These are phyloP conservation scores for Metschnikowia shivogae DNA, from an alignment of 805 yeast genomes.

Conservation along the genomic window DNA sequence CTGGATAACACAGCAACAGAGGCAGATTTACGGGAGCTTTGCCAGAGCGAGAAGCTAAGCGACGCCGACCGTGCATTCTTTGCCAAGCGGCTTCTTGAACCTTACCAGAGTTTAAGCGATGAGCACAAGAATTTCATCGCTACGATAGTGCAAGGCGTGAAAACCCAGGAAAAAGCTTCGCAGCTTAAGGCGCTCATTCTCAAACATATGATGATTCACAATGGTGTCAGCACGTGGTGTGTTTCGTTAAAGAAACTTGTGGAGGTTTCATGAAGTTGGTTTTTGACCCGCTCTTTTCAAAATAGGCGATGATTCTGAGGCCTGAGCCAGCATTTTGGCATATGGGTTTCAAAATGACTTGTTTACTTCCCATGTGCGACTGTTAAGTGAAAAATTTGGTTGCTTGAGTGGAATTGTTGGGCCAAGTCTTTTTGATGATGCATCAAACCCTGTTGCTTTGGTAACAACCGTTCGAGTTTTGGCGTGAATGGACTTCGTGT, in stretches of 20 bases:
- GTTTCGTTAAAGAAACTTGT: conserved; percentile 56
- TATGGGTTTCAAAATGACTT: too few relatives aligned
- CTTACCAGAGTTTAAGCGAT: conserved; percentile 7
- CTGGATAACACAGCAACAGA: background rate
- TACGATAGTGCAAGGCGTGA: conserved; percentile 9
- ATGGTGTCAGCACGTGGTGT: conserved; percentile 62
- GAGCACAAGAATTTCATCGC: conserved; percentile 13
- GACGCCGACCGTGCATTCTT: conserved; percentile 10
- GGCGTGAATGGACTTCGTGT: too few relatives aligned
- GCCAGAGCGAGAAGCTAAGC: conserved; percentile 1
- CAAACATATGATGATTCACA: conserved; percentile 55
- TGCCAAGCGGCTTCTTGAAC: conserved; percentile 10
- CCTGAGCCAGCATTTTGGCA: too few relatives aligned
- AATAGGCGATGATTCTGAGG: too few relatives aligned
- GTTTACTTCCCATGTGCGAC: too few relatives aligned
- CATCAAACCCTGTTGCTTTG: too few relatives aligned
- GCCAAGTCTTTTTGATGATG: too few relatives aligned
- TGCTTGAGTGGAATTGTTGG: too few relatives aligned
- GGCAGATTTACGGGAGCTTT: conserved; percentile 9
- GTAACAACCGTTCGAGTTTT: too few relatives aligned
- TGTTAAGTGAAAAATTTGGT: too few relatives aligned
- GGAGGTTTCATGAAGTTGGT: conserved; percentile 5
- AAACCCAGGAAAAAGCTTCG: conserved; percentile 3
- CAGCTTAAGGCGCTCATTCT: conserved; percentile 35
- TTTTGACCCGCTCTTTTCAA: too few relatives aligned